phyloP scores from a whole-genome alignment of 345 rosid genomes.

The Rhodomyrtus tomentosa region DNA sequence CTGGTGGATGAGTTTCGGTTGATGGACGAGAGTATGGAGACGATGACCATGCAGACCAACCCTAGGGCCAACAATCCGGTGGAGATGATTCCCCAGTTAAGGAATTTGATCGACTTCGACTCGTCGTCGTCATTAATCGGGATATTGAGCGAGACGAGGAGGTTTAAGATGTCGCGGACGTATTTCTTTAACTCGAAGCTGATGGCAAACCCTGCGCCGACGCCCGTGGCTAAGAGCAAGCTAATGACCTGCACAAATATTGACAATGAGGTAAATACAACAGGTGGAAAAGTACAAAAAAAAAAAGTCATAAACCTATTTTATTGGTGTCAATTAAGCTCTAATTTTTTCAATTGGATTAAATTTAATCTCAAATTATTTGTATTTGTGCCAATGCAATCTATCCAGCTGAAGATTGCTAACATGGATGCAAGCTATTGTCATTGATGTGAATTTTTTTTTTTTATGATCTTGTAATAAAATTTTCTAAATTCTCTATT shows the following conservation, averaged over 20 bases:
- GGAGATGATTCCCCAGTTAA: slow-evolving; percentile 4
- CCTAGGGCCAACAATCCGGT: slow-evolving; percentile 2
- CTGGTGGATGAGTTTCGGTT: neutral
- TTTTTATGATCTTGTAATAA: no score
- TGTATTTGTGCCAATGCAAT: no score
- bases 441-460: no score
- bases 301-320: no score
- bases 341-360: no score
- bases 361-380: no score
- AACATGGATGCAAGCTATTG: no score
- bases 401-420: no score
- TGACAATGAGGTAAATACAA: neutral
- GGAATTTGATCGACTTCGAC: neutral
- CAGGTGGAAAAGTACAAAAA: no score
- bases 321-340: no score
- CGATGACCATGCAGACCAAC: slow-evolving; percentile 5
- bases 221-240: slow-evolving; percentile 14
- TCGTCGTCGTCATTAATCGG: neutral
- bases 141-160: neutral
- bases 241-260: slow-evolving; percentile 4
- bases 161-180: neutral
- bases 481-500: no score
- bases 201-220: slow-evolving; percentile 13
- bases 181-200: slow-evolving; percentile 9
- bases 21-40: slow-evolving; percentile 14